A percentile compares a stretch with the other conserved stretches of the same genome.
These are phyloP conservation scores for Calonectria hawksworthii DNA, from an alignment of 2,329 filamentous ascomycete genomes.

Conservation along the genomic window DNA sequence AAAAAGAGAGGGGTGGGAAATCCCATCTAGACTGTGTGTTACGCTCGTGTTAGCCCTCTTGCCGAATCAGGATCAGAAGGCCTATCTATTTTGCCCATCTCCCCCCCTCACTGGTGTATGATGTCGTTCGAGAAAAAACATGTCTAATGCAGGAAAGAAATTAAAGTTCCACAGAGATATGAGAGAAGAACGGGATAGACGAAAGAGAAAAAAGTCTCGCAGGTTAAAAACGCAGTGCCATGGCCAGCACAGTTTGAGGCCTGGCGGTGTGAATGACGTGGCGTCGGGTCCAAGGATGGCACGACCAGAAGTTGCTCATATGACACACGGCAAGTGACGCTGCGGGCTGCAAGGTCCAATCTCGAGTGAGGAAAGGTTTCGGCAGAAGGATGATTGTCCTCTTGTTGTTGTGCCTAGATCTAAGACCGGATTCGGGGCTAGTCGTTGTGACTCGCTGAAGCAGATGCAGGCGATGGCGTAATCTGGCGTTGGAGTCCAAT, in stretches of 20 bases:
- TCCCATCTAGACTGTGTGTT: background rate
- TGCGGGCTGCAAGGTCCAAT: constrained; percentile 3
- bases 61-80: constrained; percentile 1
- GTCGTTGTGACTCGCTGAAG: background rate
- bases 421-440: background rate
- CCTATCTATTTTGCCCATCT: background rate
- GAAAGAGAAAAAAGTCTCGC: background rate
- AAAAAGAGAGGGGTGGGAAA: background rate
- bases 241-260: constrained; percentile 2
- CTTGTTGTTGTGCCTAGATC: background rate
- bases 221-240: background rate
- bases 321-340: background rate
- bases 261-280: constrained; percentile 7
- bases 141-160: background rate
- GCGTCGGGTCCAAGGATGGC: constrained; percentile 6
- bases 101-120: background rate
- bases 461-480: background rate
- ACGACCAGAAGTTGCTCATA: constrained; percentile 4
- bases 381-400: background rate
- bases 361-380: background rate
- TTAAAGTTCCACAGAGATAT: constrained; percentile 2
- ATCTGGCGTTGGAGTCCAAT: background rate
- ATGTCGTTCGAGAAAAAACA: background rate
- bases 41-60: background rate
- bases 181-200: background rate